A percentile compares a stretch with the other conserved stretches of the same genome.
phyloP scores from a whole-genome alignment of 2,329 filamentous ascomycete genomes.

The Magnaporthiopsis rhizophila region DNA sequence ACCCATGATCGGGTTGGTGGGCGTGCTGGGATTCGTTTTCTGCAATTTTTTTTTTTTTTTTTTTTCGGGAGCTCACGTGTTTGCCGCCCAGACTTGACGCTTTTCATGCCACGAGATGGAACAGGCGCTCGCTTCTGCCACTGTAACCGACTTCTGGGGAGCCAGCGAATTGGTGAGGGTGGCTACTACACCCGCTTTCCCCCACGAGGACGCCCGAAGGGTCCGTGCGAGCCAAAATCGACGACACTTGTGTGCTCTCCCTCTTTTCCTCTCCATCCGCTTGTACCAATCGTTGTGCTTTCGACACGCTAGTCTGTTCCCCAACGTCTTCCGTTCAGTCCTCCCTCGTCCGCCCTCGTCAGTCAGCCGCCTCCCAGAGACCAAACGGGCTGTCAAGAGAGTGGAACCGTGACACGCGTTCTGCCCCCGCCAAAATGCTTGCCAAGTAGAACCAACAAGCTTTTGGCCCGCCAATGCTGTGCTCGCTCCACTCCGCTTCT shows the following conservation, averaged over 20 bases:
- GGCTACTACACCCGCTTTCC: not conserved
- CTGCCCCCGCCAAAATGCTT: not conserved
- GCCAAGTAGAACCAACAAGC: not conserved
- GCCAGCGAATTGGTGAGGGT: not conserved
- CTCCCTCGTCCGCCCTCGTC: not conserved
- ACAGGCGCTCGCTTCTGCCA: not conserved
- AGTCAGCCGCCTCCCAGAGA: not conserved
- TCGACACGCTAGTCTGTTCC: not conserved
- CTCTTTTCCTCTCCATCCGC: not conserved
- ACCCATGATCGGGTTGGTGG: no score
- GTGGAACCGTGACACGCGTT: not conserved
- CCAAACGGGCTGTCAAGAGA: not conserved
- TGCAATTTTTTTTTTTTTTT: no score
- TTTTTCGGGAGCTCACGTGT: not conserved
- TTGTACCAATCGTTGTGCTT: not conserved
- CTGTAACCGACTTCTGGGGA: not conserved
- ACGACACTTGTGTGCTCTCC: not conserved
- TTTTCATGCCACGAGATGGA: not conserved
- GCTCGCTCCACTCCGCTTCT: not conserved
- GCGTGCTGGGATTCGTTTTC: not conserved
- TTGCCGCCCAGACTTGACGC: not conserved
- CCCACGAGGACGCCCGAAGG: not conserved
- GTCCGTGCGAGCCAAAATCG: not conserved
- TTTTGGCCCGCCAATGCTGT: not conserved
- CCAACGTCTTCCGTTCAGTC: no score